These are phyloP conservation scores for Trichoderma atrobrunneum DNA, from an alignment of 2,329 filamentous ascomycete genomes.

Conservation along the genomic window DNA sequence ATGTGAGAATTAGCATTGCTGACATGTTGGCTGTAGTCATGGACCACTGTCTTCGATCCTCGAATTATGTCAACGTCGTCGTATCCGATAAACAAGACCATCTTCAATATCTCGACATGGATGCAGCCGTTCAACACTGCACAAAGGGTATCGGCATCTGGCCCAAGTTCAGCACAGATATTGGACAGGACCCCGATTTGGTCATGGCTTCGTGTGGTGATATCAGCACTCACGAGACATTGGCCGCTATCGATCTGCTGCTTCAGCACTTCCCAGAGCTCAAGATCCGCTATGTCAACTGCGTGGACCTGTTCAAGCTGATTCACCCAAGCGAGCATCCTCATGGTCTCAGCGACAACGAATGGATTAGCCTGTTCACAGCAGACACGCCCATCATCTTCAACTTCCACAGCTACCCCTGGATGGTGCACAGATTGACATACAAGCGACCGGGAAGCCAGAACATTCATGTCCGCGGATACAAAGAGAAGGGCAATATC, in stretches of 20 bases:
- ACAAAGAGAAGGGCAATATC: conserved; percentile 81
- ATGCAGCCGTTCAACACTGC: conserved; percentile 70
- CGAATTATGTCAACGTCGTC: conserved; percentile 79
- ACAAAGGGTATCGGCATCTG: conserved; percentile 77
- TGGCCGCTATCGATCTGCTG: conserved; percentile 72
- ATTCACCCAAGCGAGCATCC: conserved; percentile 68
- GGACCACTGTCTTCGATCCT: conserved; percentile 70
- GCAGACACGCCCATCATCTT: conserved; percentile 70
- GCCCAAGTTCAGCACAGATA: conserved; percentile 72
- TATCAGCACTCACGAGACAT: conserved; percentile 68
- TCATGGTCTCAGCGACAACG: conserved; percentile 64
- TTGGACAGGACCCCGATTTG: conserved; percentile 65
- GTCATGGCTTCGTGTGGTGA: conserved; percentile 77
- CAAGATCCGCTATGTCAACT: conserved; percentile 76
- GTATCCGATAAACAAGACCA: conserved; percentile 79
- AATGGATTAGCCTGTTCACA: conserved; percentile 71
- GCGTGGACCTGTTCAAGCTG: conserved; percentile 77
- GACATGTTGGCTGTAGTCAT: conserved; percentile 45
- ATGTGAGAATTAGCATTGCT: not conserved
- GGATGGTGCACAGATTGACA: conserved; percentile 72
- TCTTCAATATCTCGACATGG: conserved; percentile 71
- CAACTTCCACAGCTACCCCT: conserved; percentile 83
- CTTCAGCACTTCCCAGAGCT: conserved; percentile 68
- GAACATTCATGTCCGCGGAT: conserved; percentile 72
- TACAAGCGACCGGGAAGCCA: conserved; percentile 69